Evolutionary conservation across 441 rosid species (phyloP).

Genomic region (Eruca vesicaria): DNA sequence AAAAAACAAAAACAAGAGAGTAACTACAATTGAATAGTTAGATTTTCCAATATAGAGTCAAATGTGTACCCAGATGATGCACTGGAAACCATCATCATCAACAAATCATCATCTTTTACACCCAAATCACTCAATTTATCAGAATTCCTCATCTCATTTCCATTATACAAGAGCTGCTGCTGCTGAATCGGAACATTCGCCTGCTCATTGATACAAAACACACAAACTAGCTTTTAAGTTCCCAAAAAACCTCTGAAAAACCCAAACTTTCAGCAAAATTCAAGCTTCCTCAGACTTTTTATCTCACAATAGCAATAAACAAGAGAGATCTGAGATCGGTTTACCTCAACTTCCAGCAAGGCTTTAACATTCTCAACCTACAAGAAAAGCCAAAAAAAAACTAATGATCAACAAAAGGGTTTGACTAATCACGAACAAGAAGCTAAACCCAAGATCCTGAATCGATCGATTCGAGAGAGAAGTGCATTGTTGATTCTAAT

Average conservation of each 20-base stretch:
- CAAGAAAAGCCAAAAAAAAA: background rate
- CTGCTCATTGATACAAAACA: constrained; percentile 43
- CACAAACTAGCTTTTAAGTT: constrained; percentile 2
- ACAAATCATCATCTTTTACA: constrained; percentile 81
- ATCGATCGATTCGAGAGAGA: constrained; percentile 22
- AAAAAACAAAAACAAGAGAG: background rate
- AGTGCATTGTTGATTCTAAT: constrained; percentile 27
- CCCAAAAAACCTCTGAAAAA: constrained; percentile 22
- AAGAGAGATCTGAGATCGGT: constrained; percentile 28
- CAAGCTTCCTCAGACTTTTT: background rate
- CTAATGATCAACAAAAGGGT: background rate
- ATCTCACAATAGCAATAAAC: background rate
- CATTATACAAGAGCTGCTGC: constrained; percentile 84
- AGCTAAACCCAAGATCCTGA: constrained; percentile 11
- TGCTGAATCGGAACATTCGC: constrained; percentile 78
- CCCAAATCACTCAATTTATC: constrained; percentile 87
- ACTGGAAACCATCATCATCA: constrained; percentile 91
- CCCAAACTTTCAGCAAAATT: background rate
- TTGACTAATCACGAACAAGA: background rate
- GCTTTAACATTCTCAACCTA: constrained; percentile 97
- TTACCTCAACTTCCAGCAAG: constrained; percentile 93
- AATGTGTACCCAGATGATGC: constrained; percentile 45
- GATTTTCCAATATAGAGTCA: too few relatives aligned
- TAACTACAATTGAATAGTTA: background rate
- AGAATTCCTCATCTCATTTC: constrained; percentile 72